Evolutionary conservation across 352 stramenopile genomes (phyloP), one percentile per base, ranked within the genome.

Genomic region (Pythium periplocum): DNA sequence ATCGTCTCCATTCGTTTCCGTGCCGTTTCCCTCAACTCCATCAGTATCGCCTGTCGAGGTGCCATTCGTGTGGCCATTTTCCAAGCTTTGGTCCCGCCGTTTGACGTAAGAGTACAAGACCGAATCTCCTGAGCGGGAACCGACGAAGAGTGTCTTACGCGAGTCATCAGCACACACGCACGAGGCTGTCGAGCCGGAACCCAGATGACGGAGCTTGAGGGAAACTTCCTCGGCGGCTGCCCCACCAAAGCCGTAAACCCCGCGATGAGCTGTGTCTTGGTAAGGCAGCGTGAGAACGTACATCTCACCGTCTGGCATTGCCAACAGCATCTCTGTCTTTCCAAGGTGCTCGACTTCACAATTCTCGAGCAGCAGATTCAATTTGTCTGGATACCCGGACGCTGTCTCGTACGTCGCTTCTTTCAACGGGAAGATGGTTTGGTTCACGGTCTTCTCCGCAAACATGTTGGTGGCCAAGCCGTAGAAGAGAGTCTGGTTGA

Each of bases 401-500:
- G 69, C 61, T 0, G 71, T 87, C 48, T 90, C 75, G 45, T 84
- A 90, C 8, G 87, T 39, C 5, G 82, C 66, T 6, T 85, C 69
- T 39, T 82, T 64, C 6, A 91, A 68, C 4, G 82, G 77, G 34
- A 87, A 91, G 0, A 88, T 72, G 2, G 75, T 56, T 30, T 83
- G 71, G 55, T 88, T 90, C 40, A 93, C 78, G 2, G 81, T 92
- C 48, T 87, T 83, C 10, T 64, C 69, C 0, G 84, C 82, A 59
- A 93, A 91, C 4, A 76, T 53, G 37, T 87, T 95, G 4, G 76
- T 82, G 0, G 77, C 75, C 9, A 90, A 53, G 1, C 84, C 84
- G 47, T 89, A 69, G 58, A 92, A 93, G 66, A 91, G 80, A 3
- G 83, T 95, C 57, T 95, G 84, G 60, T 95, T 95, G 54, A 90